phyloP scores from a whole-genome alignment of 257 asterid species.

The Scutellaria galericulata region DNA sequence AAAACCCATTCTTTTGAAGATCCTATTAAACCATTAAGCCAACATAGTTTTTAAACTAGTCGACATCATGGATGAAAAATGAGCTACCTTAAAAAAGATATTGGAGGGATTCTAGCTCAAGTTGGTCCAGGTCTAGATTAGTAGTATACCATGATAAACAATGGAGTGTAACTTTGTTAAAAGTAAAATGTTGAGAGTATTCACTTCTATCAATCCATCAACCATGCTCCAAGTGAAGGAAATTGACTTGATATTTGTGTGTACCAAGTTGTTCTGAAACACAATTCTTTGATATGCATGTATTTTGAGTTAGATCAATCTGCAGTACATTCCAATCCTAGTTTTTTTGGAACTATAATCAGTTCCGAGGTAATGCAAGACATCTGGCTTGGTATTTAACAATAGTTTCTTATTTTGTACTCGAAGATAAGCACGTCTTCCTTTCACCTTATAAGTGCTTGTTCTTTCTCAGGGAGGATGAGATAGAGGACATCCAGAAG shows the following conservation, averaged over 20 bases:
- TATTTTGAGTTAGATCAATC: constrained; percentile 2
- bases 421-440: constrained; percentile 24
- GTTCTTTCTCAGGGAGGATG: constrained; percentile 81
- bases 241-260: constrained; percentile 15
- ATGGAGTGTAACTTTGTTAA: not conserved
- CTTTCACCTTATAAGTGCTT: constrained; percentile 29
- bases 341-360: constrained; percentile 6
- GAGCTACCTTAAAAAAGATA: no score
- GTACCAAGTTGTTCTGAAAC: no score
- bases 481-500: constrained; percentile 98
- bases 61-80: no score
- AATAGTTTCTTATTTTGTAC: not conserved
- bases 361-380: constrained; percentile 8
- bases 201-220: not conserved
- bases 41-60: no score
- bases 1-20: not conserved
- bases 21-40: not conserved
- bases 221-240: not conserved
- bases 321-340: not conserved
- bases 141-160: not conserved
- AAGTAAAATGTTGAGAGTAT: constrained; percentile 4
- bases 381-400: constrained; percentile 15
- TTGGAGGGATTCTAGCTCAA: not conserved
- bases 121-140: constrained; percentile 12
- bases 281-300: no score